These are phyloP conservation scores for Penicillium canariense DNA, from an alignment of 495 filamentous ascomycete genomes.

Conservation along the genomic window DNA sequence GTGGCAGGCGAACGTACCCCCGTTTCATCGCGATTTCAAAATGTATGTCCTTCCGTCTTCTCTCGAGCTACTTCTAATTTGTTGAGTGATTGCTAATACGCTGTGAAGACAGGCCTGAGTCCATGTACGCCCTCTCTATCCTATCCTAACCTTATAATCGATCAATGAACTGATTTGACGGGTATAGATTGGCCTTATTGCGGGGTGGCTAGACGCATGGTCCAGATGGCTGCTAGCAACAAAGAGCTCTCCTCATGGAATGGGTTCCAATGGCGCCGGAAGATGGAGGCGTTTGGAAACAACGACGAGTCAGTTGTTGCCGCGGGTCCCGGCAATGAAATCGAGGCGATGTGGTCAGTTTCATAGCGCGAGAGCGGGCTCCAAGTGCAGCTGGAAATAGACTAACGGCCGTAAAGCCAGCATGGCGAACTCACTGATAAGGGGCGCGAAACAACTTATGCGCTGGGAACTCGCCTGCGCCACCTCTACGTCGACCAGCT, in stretches of 20 bases:
- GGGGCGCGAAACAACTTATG: constrained; percentile 79
- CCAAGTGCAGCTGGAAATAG: too few relatives aligned
- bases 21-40: constrained; percentile 82
- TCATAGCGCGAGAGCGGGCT: neutral
- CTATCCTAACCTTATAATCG: neutral
- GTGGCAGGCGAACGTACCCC: constrained; percentile 73
- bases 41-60: constrained; percentile 46
- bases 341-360: constrained; percentile 70
- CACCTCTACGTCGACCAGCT: constrained; percentile 87
- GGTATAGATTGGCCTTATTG: constrained; percentile 87
- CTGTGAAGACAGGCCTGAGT: constrained; percentile 63
- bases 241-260: constrained; percentile 60
- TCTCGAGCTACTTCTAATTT: neutral
- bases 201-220: constrained; percentile 66
- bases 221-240: constrained; percentile 62
- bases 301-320: constrained; percentile 70
- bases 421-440: constrained; percentile 86
- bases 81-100: constrained; percentile 21
- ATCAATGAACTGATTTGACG: constrained; percentile 15
- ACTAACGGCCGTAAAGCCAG: constrained; percentile 46
- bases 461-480: constrained; percentile 74
- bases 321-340: constrained; percentile 60
- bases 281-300: constrained; percentile 74
- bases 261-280: constrained; percentile 71
- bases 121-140: constrained; percentile 51